Evolutionary conservation across 352 stramenopile genomes (phyloP), one percentile per base, ranked within the genome.

Genomic region (Phytophthora pluvialis): DNA sequence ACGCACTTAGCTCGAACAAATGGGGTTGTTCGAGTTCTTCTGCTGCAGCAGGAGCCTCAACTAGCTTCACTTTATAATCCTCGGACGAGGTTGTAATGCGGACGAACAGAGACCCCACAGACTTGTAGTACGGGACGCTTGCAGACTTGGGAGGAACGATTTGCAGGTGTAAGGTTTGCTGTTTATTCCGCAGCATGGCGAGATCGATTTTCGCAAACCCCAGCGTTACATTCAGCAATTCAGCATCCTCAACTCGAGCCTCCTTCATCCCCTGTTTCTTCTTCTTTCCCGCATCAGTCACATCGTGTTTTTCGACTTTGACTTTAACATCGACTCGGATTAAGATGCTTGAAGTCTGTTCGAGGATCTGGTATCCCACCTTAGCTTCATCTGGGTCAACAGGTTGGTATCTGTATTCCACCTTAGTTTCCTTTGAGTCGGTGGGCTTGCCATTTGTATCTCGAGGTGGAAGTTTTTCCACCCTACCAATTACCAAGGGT

Each of bases 141-240:
- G 44, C n/a, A 26, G 54, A 16, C 9, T 73, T 67, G 9, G 60
- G 44, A 26, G 83, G 81, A 10, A 90, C 39, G 21, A 92, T 54
- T 10, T 67, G 60, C 18, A 89, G 21, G 18, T 71, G 50, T 10
- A 88, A 52, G 4, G 86, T 70, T 35, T 83, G 66, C 12, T 73
- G 44, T 12, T 78, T 81, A 26, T 70, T 48, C 5, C 57, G 59
- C 7, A 89, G 52, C 15, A 53, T 67, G 2, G 75, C 67, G 7
- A 92, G 51, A 51, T 92, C 76, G 9, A 92, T 48, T 46, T 81
- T 86, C 13, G 60, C 81, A 35, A 68, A 78, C 3, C 77, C 83
- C 39, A 90, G 53, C 0, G 65, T 70, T 8, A 12, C 52, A 28
- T 57, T 12, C 35, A 38, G 6, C n/a, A 45, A 18, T 44, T 72